Evolutionary conservation across 2,329 filamentous ascomycete genomes (phyloP), one percentile per base, ranked within the genome.

Genomic region (Arthrobotrys pseudoclavata): DNA sequence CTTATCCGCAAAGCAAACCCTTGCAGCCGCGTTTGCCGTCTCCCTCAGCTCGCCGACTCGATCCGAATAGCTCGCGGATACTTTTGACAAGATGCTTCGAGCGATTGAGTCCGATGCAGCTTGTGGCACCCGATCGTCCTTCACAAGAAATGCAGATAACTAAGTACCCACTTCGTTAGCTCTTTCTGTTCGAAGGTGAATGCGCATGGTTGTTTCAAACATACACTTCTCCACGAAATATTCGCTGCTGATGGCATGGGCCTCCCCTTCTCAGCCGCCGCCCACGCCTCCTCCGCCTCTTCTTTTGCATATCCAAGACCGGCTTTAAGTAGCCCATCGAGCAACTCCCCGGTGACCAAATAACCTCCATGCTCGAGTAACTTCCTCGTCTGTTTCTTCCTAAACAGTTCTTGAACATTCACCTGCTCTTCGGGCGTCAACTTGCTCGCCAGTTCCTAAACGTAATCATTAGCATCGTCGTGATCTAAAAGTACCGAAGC

Each of bases 351-450:
- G 5, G 72, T 70, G 9, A 76, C 31, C 22, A 76, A 9, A 29
- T n/a, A 45, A 2, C 50, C 57, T 22, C 66, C 72, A 29, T 76
- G 60, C 29, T 66, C 66, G 3, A 61, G 29, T 37, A 70, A 47
- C 37, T 60, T 76, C 47, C 57, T 69, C 18, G 34, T 64, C 12
- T 76, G 71, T 37, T 64, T 69, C 64, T 69, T 76, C 64, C 55
- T 63, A 40, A 76, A 57, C 13, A 29, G 37, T 7, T 64, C 64
- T 53, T 69, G 55, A 15, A 76, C 48, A n/a, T 64, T 47, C n/a
- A 37, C 12, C 40, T 69, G 71, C 5, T 63, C 63, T 31, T 69
- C 62, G 12, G 31, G 18, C 22, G 40, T 63, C 34, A 76, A 42
- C 31, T 57, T 63, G 18, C 40, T 22, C 60, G 60, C 50, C 26